Evolutionary conservation across 495 filamentous ascomycete genomes (phyloP), one percentile per base, ranked within the genome.

Genomic region (Hypoxylon cercidicola): DNA sequence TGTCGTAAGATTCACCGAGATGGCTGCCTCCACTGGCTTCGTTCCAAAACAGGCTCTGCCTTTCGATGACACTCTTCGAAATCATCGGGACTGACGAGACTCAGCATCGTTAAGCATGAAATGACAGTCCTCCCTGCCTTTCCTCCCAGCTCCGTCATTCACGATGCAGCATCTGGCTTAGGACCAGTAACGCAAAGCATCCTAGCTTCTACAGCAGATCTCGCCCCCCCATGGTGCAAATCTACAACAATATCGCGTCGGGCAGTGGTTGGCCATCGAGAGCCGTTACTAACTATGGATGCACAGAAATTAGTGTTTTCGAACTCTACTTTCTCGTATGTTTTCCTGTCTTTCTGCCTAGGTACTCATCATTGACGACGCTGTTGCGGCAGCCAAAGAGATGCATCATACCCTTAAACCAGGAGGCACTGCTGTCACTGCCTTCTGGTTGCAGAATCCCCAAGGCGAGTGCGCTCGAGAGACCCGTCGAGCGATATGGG

Each of bases 371-470:
- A 44, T 69, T 13, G 37, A 52, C 10, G 49, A 64, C 35, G 48
- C n/a, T 34, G 40, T 45, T 16, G 18, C 32, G 8, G 64, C 54
- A 4, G 68, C 65, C 1, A 62, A 62, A 52, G 62, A 75, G 19
- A 62, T 75, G 37, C 67, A 70, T 46, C 65, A 71, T 30, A 75
- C 71, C 2, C 50, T 73, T 19, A 63, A 68, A 28, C 66, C 63
- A 13, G 69, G 69, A 37, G 71, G 69, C 5, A 62, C 35, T 15
- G 72, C 71, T 30, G 43, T 71, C 11, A 64, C 66, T 1, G 58
- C 61, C 16, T 67, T 60, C 51, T 76, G 66, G 66, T 40, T 58
- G 11, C 15, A 28, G 21, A 50, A 64, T 4, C 64, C 69, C 0
- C 70, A 70, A 51, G 55, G 60, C 39, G 15, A 54, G 7, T 60